These are phyloP conservation scores for Lecanoromycetidae sp. DNA, from an alignment of 2,329 filamentous ascomycete species.

Conservation along the genomic window DNA sequence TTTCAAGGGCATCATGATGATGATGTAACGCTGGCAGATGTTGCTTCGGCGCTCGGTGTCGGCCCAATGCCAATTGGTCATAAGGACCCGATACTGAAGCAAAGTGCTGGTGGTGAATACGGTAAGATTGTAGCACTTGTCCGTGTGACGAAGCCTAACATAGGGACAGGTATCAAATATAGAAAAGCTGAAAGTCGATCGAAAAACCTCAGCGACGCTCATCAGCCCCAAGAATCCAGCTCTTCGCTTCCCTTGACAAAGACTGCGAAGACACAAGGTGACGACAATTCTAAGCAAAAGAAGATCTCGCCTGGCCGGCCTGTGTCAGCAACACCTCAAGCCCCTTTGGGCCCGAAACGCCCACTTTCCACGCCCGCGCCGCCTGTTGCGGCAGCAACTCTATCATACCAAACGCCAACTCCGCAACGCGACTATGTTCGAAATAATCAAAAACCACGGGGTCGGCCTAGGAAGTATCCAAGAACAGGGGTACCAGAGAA, in stretches of 20 bases:
- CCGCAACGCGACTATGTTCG: background rate
- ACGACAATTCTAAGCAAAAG: no score
- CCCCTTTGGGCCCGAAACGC: no score
- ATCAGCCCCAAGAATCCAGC: background rate
- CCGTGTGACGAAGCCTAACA: no score
- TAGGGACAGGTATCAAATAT: background rate
- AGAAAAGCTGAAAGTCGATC: no score
- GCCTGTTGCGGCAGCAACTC: no score
- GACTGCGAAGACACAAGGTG: background rate
- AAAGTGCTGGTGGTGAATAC: background rate
- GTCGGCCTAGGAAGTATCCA: slow-evolving; percentile 10
- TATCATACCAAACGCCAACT: no score
- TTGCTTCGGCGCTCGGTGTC: slow-evolving; percentile 16
- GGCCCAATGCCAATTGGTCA: background rate
- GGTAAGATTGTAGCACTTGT: background rate
- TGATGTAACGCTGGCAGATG: slow-evolving; percentile 32
- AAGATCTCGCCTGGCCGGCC: no score
- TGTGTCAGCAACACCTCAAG: no score
- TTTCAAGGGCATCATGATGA: slow-evolving; percentile 32
- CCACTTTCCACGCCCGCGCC: no score
- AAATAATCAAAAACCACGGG: background rate
- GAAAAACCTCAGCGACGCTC: no score
- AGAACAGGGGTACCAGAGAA: slow-evolving; percentile 9
- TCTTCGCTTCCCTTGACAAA: background rate
- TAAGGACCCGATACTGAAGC: background rate